Evolutionary conservation across 2,329 filamentous ascomycete genomes (phyloP).

Genomic region (Cordyceps javanica): DNA sequence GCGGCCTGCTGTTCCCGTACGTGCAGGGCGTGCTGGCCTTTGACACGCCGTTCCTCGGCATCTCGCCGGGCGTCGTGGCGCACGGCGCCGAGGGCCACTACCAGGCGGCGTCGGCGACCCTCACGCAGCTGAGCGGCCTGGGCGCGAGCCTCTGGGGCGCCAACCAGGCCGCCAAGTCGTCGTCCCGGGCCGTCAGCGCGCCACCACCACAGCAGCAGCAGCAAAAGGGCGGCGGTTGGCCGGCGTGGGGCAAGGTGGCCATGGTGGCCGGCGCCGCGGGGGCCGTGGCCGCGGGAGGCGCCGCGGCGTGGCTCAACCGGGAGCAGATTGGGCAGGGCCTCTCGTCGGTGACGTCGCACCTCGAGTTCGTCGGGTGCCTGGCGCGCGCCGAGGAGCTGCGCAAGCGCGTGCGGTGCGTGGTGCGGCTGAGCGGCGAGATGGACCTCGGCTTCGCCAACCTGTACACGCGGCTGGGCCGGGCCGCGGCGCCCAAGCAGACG

Average conservation of each 20-base stretch:
- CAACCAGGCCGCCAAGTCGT: conserved; percentile 26
- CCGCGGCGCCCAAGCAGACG: conserved; percentile 49
- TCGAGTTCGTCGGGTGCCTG: conserved; percentile 89
- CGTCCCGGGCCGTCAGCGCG: conserved; percentile 14
- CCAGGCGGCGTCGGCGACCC: conserved; percentile 63
- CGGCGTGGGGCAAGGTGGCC: conserved; percentile 77
- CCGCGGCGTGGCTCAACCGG: conserved; percentile 79
- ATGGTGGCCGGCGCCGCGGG: conserved; percentile 81
- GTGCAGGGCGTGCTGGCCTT: conserved; percentile 87
- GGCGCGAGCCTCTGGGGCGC: conserved; percentile 62
- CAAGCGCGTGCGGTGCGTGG: conserved; percentile 62
- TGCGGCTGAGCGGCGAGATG: conserved; percentile 57
- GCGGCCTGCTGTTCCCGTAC: conserved; percentile 82
- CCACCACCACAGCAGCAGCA: conserved; percentile 8
- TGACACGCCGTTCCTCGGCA: conserved; percentile 86
- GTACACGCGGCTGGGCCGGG: conserved; percentile 75
- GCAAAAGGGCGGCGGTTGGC: conserved; percentile 48
- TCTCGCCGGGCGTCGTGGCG: conserved; percentile 75
- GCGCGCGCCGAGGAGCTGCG: conserved; percentile 77
- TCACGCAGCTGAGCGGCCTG: conserved; percentile 59
- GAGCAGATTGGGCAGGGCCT: conserved; percentile 72
- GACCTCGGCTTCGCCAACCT: conserved; percentile 76
- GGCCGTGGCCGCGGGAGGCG: conserved; percentile 73
- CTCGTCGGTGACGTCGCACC: conserved; percentile 80
- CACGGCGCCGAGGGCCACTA: conserved; percentile 84